Evolutionary conservation across 2,329 filamentous ascomycete species (phyloP), one percentile per base, ranked within the genome.

Genomic region (Cryphonectria naterciae): DNA sequence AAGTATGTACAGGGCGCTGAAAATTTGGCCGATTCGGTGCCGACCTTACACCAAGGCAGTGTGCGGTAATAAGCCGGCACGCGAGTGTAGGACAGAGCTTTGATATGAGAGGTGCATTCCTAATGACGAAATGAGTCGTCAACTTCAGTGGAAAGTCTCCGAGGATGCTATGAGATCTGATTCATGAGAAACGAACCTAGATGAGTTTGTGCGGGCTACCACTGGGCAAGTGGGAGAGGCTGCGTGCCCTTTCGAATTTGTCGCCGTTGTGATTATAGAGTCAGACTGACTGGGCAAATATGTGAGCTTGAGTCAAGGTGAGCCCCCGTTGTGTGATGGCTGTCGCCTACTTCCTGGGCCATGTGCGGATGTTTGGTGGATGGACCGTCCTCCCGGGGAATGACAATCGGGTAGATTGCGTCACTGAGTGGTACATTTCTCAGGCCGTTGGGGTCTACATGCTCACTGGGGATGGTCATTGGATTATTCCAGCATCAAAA

Each of bases 11-110:
- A 25, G 11, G n/a, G 25, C 10, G 37, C 39, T 60, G 25, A 32
- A 6, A 41, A 4, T n/a, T 41, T 58, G 13, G 65, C 65, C 65
- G 65, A 61, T 8, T 46, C 65, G 65, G 65, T 60, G 37, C 65
- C 65, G 65, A 67, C 22, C 3, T 10, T 49, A 49, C 46, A 49
- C 19, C 2, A 10, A 11, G 6, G 46, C 22, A n/a, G 22, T 49
- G 46, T 49, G 22, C 7, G 46, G 22, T 49, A 49, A 49, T 49
- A 49, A 49, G 46, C 46, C 46, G 22, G 46, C 46, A 32, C 28
- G 37, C 37, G 8, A 39, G 10, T 11, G 22, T 2, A 49, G 46
- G 46, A 49, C 46, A 6, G 22, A 22, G 19, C 7, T 3, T n/a
- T n/a, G 22, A 10, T 0, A 7, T 8, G 46, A 49, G 46, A n/a